These are phyloP conservation scores for Talaromyces funiculosus DNA, from an alignment of 2,329 filamentous ascomycete genomes.

Conservation along the genomic window DNA sequence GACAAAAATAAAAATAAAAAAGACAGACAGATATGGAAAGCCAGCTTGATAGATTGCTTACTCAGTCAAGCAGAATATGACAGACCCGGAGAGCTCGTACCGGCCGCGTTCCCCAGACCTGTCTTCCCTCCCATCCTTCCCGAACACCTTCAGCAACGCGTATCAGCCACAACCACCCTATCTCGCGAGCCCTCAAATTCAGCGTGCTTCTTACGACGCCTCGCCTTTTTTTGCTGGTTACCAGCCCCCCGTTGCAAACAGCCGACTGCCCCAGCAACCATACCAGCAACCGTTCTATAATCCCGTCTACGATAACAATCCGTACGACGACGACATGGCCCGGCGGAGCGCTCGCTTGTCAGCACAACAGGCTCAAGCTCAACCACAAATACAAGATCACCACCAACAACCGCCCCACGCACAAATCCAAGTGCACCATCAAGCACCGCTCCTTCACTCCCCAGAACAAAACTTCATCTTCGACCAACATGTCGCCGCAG, in stretches of 20 bases:
- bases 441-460: not conserved
- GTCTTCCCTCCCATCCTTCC: constrained; percentile 43
- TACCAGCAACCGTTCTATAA: constrained; percentile 25
- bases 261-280: constrained; percentile 32
- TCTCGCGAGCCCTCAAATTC: constrained; percentile 30
- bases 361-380: constrained; percentile 21
- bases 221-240: constrained; percentile 42
- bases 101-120: constrained; percentile 48
- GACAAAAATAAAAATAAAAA: not conserved
- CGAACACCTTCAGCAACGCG: constrained; percentile 31
- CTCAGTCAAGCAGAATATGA: constrained; percentile 28
- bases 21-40: not conserved
- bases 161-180: constrained; percentile 23
- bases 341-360: constrained; percentile 36
- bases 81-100: constrained; percentile 42
- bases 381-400: constrained; percentile 15
- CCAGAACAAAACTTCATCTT: constrained; percentile 10
- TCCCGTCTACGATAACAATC: not conserved
- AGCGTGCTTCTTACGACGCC: constrained; percentile 42
- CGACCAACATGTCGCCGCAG: constrained; percentile 15
- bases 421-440: not conserved
- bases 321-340: constrained; percentile 33
- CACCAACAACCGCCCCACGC: constrained; percentile 20
- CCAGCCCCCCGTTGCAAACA: constrained; percentile 22
- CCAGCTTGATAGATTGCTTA: not conserved